A percentile compares a stretch with the other conserved stretches of the same genome.
These are phyloP conservation scores for Penicillium dipodomyicola DNA, from an alignment of 495 filamentous ascomycete species.

Conservation along the genomic window DNA sequence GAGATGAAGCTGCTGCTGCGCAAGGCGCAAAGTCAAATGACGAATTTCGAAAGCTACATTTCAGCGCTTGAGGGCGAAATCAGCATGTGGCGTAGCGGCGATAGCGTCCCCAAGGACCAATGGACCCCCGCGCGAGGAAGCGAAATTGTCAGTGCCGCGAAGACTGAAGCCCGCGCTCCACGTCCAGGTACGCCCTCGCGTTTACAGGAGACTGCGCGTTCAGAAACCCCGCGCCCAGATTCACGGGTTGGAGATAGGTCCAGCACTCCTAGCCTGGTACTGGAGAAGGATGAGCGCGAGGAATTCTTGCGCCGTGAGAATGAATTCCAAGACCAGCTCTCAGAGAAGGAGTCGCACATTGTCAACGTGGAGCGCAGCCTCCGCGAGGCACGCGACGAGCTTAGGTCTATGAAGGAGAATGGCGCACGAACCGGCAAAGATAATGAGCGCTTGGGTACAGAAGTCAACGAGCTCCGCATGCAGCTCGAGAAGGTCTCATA, in stretches of 20 bases:
- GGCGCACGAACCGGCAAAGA: slow-evolving; percentile 75
- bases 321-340: slow-evolving; percentile 91
- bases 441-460: slow-evolving; percentile 78
- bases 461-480: slow-evolving; percentile 91
- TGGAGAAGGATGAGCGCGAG: slow-evolving; percentile 96
- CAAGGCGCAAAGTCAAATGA: slow-evolving; percentile 87
- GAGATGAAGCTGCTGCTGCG: slow-evolving; percentile 89
- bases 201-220: slow-evolving; percentile 51
- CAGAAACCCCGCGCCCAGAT: slow-evolving; percentile 70
- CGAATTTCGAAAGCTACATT: slow-evolving; percentile 83
- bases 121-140: slow-evolving; percentile 62
- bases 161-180: slow-evolving; percentile 56
- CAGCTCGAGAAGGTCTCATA: slow-evolving; percentile 92
- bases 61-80: slow-evolving; percentile 82
- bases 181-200: slow-evolving; percentile 82
- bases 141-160: slow-evolving; percentile 57
- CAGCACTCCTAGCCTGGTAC: slow-evolving; percentile 76
- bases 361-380: slow-evolving; percentile 73
- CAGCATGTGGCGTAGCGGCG: slow-evolving; percentile 80
- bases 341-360: slow-evolving; percentile 85
- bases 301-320: slow-evolving; percentile 96
- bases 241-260: slow-evolving; percentile 84
- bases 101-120: slow-evolving; percentile 81
- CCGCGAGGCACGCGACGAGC: slow-evolving; percentile 77
- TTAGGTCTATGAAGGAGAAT: slow-evolving; percentile 76